Percentiles rank a stretch among this genome's conserved stretches.
Conservation (phyloP, 2,329 filamentous ascomycete species). For the Chaetomium globosum region DNA sequence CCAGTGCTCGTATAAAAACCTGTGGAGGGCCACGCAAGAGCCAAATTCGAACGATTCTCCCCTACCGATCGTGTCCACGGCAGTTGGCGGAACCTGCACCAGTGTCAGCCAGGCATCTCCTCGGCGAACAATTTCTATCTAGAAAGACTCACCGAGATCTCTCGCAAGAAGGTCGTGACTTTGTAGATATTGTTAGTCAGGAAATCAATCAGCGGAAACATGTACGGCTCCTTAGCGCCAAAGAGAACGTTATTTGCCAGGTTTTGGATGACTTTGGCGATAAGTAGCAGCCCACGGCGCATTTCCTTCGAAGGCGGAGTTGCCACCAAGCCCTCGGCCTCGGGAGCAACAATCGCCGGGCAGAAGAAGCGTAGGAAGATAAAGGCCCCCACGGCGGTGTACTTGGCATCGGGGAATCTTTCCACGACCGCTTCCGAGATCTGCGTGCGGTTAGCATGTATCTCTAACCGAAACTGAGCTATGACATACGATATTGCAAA, state of each 20-base stretch:
- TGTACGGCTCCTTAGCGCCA: conserved; percentile 71
- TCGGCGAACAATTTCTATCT: background rate
- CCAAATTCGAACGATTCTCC: conserved; percentile 67
- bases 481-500: conserved; percentile 64
- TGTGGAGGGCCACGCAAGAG: conserved; percentile 68
- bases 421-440: conserved; percentile 66
- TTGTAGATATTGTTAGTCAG: conserved; percentile 68
- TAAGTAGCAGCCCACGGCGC: conserved; percentile 67
- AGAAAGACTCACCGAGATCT: conserved; percentile 62
- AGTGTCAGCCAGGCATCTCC: conserved; percentile 25
- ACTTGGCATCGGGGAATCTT: conserved; percentile 69
- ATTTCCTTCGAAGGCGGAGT: conserved; percentile 67
- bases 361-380: conserved; percentile 74
- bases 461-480: background rate
- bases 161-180: conserved; percentile 66
- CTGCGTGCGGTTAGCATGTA: conserved; percentile 14
- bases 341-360: conserved; percentile 70
- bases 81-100: conserved; percentile 52
- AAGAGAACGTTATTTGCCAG: conserved; percentile 73
- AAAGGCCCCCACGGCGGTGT: conserved; percentile 71
- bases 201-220: conserved; percentile 71
- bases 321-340: conserved; percentile 66
- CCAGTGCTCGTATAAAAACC: conserved; percentile 72
- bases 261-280: conserved; percentile 72
- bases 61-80: conserved; percentile 46